Percentiles rank a stretch among this genome's conserved stretches.
phyloP scores from a whole-genome alignment of 2,329 filamentous ascomycete species.

The Didymellaceae sp. region DNA sequence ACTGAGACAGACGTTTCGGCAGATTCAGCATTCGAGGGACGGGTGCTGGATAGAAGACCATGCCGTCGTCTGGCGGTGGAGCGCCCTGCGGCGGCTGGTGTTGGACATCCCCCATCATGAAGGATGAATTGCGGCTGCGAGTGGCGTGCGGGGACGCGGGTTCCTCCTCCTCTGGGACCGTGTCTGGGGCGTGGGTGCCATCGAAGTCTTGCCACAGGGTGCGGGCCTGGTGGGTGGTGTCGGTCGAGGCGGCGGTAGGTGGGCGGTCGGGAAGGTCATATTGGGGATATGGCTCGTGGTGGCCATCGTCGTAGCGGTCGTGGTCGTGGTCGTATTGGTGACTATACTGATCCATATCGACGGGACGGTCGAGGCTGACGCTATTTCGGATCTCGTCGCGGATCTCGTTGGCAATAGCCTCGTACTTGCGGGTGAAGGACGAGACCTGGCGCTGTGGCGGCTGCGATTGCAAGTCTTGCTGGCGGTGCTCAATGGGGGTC shows the following conservation, averaged over 20 bases:
- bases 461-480: constrained; percentile 12
- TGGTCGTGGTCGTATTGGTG: constrained; percentile 6
- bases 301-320: constrained; percentile 10
- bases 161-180: constrained; percentile 41
- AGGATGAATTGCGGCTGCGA: constrained; percentile 39
- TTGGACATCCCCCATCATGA: constrained; percentile 55
- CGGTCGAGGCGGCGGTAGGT: constrained; percentile 61
- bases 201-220: constrained; percentile 81
- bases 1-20: constrained; percentile 82
- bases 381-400: constrained; percentile 39
- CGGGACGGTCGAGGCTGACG: constrained; percentile 12
- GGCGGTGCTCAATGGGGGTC: constrained; percentile 12
- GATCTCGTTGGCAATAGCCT: constrained; percentile 45
- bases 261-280: constrained; percentile 53
- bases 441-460: constrained; percentile 40
- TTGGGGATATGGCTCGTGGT: constrained; percentile 13
- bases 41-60: constrained; percentile 95
- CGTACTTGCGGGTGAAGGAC: constrained; percentile 47
- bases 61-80: constrained; percentile 72
- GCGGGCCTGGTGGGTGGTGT: constrained; percentile 70
- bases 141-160: constrained; percentile 25
- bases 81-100: constrained; percentile 29
- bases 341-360: not conserved
- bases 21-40: constrained; percentile 94
- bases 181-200: constrained; percentile 73